A percentile compares a stretch with the other conserved stretches of the same genome.
Conservation (phyloP, 345 rosid genomes). For the Eucalyptus cloeziana region DNA sequence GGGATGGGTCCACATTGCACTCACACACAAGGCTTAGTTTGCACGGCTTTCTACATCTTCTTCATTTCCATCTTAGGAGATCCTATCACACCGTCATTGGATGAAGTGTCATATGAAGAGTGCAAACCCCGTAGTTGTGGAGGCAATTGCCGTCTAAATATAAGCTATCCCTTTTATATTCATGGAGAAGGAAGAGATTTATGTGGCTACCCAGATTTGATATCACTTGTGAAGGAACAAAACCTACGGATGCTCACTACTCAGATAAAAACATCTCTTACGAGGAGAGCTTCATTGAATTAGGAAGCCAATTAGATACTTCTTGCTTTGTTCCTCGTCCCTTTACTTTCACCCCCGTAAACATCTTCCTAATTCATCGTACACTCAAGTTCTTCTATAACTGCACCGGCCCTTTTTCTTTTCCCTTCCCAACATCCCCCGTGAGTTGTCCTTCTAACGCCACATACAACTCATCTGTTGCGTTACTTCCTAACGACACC, state of each 20-base stretch:
- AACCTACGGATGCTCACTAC: too few species aligned
- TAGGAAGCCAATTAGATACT: too few species aligned
- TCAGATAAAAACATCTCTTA: too few species aligned
- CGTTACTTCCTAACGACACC: neutral
- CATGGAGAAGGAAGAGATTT: neutral
- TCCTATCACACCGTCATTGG: neutral
- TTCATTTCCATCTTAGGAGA: neutral
- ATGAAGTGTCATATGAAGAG: neutral
- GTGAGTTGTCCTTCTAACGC: neutral
- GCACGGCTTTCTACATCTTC: neutral
- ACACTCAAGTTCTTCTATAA: neutral
- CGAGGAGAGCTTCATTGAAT: too few species aligned
- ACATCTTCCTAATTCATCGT: neutral
- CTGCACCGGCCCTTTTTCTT: neutral
- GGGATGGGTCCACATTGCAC: neutral
- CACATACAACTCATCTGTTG: neutral
- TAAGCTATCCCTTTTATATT: neutral
- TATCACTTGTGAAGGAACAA: too few species aligned
- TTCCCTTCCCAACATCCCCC: neutral
- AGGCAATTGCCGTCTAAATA: neutral
- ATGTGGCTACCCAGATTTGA: neutral
- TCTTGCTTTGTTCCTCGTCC: too few species aligned
- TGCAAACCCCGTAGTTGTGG: neutral
- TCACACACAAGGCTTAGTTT: neutral
- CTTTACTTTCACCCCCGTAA: too few species aligned